These are phyloP conservation scores for Kurtzmaniella quercitrusa DNA, from an alignment of 1,139 yeast species.

Conservation along the genomic window DNA sequence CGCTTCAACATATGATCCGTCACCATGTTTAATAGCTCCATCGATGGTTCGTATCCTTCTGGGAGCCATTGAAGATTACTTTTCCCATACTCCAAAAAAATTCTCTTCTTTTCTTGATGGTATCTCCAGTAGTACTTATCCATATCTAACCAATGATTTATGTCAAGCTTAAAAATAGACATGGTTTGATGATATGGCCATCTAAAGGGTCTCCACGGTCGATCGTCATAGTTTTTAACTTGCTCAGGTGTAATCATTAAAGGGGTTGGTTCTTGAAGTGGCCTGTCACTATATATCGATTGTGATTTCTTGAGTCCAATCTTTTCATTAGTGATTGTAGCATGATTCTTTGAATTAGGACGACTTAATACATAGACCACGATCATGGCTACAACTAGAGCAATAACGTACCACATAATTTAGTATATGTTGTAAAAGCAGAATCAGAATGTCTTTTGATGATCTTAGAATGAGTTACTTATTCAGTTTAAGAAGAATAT, in stretches of 20 bases:
- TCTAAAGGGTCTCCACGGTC: constrained; percentile 80
- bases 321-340: neutral
- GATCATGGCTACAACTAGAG: neutral
- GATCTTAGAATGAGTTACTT: too few species aligned
- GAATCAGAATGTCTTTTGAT: too few species aligned
- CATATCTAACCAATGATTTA: constrained; percentile 78
- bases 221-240: constrained; percentile 60
- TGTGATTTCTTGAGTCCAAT: constrained; percentile 4
- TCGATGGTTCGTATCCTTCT: constrained; percentile 59
- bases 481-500: too few species aligned
- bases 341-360: too few species aligned
- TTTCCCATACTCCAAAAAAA: constrained; percentile 54
- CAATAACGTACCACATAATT: neutral
- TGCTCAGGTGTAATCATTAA: constrained; percentile 63
- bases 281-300: constrained; percentile 7
- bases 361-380: neutral
- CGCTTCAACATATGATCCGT: constrained; percentile 55
- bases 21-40: constrained; percentile 62
- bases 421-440: too few species aligned
- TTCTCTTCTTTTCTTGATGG: constrained; percentile 56
- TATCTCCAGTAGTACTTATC: constrained; percentile 69
- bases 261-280: constrained; percentile 52
- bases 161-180: constrained; percentile 66
- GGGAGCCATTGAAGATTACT: constrained; percentile 67
- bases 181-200: constrained; percentile 81